Evolutionary conservation across 768 basidiomycete species (phyloP), one percentile per base, ranked within the genome.

Genomic region (Mycena galericulata): DNA sequence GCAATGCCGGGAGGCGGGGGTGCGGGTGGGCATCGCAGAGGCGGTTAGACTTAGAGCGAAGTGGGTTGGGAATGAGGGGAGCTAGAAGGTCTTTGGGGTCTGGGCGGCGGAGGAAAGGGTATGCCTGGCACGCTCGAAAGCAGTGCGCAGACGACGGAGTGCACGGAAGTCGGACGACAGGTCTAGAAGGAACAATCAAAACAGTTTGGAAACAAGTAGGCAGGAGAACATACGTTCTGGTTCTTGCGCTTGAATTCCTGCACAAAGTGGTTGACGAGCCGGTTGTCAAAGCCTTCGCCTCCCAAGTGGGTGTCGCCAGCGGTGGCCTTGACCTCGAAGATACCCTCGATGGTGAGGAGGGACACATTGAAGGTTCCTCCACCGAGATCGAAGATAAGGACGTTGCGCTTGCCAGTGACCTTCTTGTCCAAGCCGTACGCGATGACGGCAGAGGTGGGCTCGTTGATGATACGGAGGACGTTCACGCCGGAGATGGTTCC

Each of bases 281-380:
- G n/a, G n/a, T n/a, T n/a, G n/a, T n/a, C n/a, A n/a, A n/a, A n/a
- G n/a, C n/a, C n/a, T n/a, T n/a, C n/a, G n/a, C 97, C 97, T 83
- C 97, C 97, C 82, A 98, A 89, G 81, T 98, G 96, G 59, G 96
- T 98, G 84, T 98, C 96, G 88, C 97, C 97, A 60, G 97, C 96
- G 65, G 96, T 98, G 63, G 97, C 96, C 88, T 97, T 95, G 82
- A 98, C 97, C 79, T 96, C 97, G 83, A 98, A 97, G 81, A 98
- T 96, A 82, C 96, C 96, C 82, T 97, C 96, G 70, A 98, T 97
- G 66, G 95, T 97, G 68, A 98, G 84, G 64, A 98, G 93, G 32
- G 96, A 97, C n/a, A n/a, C n/a, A n/a, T n/a, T n/a, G 81, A 97
- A 98, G 40, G 97, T 98, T 85, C 96, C 97, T 85, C 97, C 97